These are phyloP conservation scores for Thalassiosira mediterranea DNA, from an alignment of 352 stramenopile genomes.

Conservation along the genomic window DNA sequence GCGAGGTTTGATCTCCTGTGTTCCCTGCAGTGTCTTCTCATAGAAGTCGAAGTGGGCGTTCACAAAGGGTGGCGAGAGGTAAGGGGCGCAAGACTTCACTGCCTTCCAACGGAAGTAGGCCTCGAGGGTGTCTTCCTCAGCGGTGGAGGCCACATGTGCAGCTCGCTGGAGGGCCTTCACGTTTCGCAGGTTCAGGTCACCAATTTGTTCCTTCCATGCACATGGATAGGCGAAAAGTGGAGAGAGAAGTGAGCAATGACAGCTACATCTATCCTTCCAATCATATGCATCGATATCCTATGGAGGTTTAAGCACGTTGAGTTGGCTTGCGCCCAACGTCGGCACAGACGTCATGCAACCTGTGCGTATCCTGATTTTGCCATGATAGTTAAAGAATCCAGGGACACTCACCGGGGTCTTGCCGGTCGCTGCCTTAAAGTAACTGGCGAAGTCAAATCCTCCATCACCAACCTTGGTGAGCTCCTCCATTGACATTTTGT, in stretches of 20 bases:
- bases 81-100: conserved; percentile 60
- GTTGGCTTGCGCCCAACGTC: too few species aligned
- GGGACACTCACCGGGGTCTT: conserved; percentile 17
- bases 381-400: background rate
- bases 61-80: conserved; percentile 85
- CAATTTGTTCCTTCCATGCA: conserved; percentile 67
- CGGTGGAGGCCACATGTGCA: conserved; percentile 38
- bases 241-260: too few species aligned
- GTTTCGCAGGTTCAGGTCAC: conserved; percentile 78
- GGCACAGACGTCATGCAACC: background rate
- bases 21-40: conserved; percentile 84
- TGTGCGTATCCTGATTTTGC: too few species aligned
- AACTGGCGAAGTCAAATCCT: conserved; percentile 65
- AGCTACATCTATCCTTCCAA: too few species aligned
- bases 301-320: too few species aligned
- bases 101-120: conserved; percentile 73
- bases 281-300: too few species aligned
- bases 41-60: conserved; percentile 91
- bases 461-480: conserved; percentile 27
- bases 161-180: conserved; percentile 56
- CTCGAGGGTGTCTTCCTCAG: conserved; percentile 43
- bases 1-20: conserved; percentile 87
- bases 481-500: conserved; percentile 85
- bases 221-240: too few species aligned
- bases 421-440: conserved; percentile 57